phyloP scores from a whole-genome alignment of 2,329 filamentous ascomycete species.

The Hyphodiscus sp. region DNA sequence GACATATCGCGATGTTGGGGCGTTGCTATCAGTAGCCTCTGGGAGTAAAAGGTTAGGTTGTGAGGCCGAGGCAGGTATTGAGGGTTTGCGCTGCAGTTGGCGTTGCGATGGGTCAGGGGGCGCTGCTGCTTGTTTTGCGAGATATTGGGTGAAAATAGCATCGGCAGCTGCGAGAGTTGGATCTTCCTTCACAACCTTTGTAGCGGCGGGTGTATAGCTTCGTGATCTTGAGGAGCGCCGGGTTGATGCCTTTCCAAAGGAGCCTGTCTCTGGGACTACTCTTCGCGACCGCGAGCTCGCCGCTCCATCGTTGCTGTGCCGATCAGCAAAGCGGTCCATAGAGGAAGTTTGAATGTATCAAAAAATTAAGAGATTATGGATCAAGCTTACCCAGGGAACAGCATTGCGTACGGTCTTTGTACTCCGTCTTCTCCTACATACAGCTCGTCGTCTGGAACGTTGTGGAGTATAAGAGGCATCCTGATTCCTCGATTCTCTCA shows the following conservation, averaged over 20 bases:
- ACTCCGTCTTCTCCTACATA: constrained; percentile 60
- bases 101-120: constrained; percentile 28
- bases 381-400: constrained; percentile 53
- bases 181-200: constrained; percentile 42
- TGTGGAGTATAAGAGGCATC: constrained; percentile 61
- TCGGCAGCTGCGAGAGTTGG: constrained; percentile 56
- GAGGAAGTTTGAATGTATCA: not conserved
- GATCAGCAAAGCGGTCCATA: constrained; percentile 10
- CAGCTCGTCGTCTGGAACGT: constrained; percentile 62
- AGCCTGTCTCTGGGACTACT: constrained; percentile 53
- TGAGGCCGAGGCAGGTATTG: constrained; percentile 26
- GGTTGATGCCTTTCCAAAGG: constrained; percentile 58
- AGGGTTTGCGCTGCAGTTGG: constrained; percentile 26
- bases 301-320: constrained; percentile 45
- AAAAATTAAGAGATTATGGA: not conserved
- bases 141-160: constrained; percentile 53
- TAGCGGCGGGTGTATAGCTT: constrained; percentile 45
- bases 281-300: constrained; percentile 44
- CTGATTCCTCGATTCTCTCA: constrained; percentile 32
- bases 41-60: constrained; percentile 31
- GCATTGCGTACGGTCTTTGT: constrained; percentile 59
- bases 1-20: constrained; percentile 21
- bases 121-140: constrained; percentile 36
- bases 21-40: constrained; percentile 23
- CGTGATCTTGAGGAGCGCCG: constrained; percentile 56